Evolutionary conservation across 441 rosid species (phyloP).

Genomic region (Hura crepitans): DNA sequence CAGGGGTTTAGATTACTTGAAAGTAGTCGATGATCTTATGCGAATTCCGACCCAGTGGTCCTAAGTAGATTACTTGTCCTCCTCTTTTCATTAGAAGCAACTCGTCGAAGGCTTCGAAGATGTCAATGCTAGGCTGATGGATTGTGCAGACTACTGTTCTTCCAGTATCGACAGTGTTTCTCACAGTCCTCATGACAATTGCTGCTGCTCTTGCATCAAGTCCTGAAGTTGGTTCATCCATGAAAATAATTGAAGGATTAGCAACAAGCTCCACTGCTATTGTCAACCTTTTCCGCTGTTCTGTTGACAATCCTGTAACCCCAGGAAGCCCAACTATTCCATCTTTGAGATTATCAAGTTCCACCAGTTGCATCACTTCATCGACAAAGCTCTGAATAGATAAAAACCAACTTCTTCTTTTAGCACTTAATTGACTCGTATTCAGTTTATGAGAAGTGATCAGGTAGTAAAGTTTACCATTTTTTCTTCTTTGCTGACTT

Average conservation of each 20-base stretch:
- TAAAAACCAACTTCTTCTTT: neutral
- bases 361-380: constrained; percentile 41
- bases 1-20: constrained; percentile 38
- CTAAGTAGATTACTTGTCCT: constrained; percentile 73
- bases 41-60: constrained; percentile 73
- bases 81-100: constrained; percentile 71
- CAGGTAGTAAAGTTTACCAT: constrained; percentile 39
- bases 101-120: constrained; percentile 28
- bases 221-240: constrained; percentile 54
- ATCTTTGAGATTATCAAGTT: constrained; percentile 32
- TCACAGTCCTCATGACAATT: constrained; percentile 47
- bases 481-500: constrained; percentile 60
- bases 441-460: neutral
- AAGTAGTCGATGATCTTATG: constrained; percentile 58
- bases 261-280: constrained; percentile 50
- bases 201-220: constrained; percentile 53
- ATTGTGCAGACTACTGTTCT: constrained; percentile 50
- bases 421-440: neutral
- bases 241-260: constrained; percentile 46
- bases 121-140: constrained; percentile 42
- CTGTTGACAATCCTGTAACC: constrained; percentile 46
- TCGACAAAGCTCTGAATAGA: constrained; percentile 38
- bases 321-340: constrained; percentile 45
- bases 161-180: constrained; percentile 49
- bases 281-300: constrained; percentile 46